Evolutionary conservation across 345 rosid species (phyloP), one percentile per base, ranked within the genome.

Genomic region (Firmiana major): DNA sequence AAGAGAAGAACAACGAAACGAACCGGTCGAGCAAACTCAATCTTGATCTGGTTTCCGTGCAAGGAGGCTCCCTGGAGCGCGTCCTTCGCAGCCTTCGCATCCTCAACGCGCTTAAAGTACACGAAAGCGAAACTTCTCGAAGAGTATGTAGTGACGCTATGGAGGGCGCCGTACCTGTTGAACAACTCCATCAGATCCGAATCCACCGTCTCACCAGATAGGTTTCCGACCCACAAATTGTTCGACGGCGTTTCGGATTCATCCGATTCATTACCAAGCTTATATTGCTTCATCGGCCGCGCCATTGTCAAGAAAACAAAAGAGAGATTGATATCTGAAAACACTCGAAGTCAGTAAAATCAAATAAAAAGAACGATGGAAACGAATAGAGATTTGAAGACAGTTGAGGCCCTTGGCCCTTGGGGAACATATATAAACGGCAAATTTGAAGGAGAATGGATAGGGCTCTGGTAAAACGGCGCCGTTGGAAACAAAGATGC

Each of bases 11-110:
- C 97, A 79, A 96, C 94, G 81, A 96, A 79, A 96, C 99, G 76
- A 96, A 96, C 99, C 98, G 97, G 98, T 84, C 97, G 86, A n/a
- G 98, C 97, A 84, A 85, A 96, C 92, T 93, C 97, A 89, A 93
- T 92, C 76, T 88, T 96, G 64, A 96, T 81, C 68, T 78, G 85
- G 70, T 42, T 86, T 17, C 99, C 98, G 49, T 86, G 88, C 54
- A 93, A 63, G 34, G 65, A 4, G 31, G 83, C 70, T 19, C 97
- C 97, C 78, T 96, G 98, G 11, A 96, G 90, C 5, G 91, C 85
- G 9, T 89, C 91, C 83, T 86, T 92, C 4, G 99, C 99, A 4
- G 89, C 87, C 19, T 79, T 85, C 26, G 99, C 98, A 59, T 96
- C 97, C 78, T 93, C 99, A 21, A 84, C 91, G 59, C 86, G 93